Percentiles rank a stretch among this genome's conserved stretches.
phyloP scores from a whole-genome alignment of 306 rosid genomes.

The Corylus avellana region DNA sequence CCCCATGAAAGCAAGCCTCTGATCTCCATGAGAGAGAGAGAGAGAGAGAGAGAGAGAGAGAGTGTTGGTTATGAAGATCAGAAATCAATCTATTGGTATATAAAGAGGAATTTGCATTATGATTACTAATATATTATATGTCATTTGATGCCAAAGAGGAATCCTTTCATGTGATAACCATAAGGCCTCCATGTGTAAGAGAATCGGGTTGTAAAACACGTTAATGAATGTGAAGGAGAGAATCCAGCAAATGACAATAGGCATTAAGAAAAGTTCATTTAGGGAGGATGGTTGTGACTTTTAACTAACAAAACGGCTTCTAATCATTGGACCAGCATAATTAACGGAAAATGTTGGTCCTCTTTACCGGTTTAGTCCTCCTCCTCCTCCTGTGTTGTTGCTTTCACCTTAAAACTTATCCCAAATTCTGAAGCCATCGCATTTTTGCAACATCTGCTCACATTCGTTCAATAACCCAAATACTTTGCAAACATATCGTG shows the following conservation, averaged over 20 bases:
- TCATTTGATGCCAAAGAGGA: constrained; percentile 7
- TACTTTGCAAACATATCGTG: neutral
- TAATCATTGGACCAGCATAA: neutral
- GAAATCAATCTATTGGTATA: neutral
- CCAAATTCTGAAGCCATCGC: no score
- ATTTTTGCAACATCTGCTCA: neutral
- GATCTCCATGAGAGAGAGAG: constrained; percentile 16
- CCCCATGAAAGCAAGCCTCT: constrained; percentile 6
- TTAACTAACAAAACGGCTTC: neutral
- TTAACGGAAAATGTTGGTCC: neutral
- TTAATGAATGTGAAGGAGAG: constrained; percentile 24
- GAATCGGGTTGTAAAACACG: constrained; percentile 25
- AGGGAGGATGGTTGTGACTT: neutral
- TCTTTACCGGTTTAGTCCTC: no score
- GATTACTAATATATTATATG: neutral
- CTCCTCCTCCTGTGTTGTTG: no score
- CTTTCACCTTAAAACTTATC: neutral
- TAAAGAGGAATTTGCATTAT: constrained; percentile 3
- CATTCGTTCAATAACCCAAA: neutral
- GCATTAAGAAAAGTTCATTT: neutral
- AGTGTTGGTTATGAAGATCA: neutral
- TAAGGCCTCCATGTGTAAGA: neutral
- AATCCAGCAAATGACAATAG: neutral
- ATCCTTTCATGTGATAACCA: constrained; percentile 25
- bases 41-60: no score